Evolutionary conservation across 495 filamentous ascomycete genomes (phyloP), one percentile per base, ranked within the genome.

Genomic region (Penicillium subrubescens): DNA sequence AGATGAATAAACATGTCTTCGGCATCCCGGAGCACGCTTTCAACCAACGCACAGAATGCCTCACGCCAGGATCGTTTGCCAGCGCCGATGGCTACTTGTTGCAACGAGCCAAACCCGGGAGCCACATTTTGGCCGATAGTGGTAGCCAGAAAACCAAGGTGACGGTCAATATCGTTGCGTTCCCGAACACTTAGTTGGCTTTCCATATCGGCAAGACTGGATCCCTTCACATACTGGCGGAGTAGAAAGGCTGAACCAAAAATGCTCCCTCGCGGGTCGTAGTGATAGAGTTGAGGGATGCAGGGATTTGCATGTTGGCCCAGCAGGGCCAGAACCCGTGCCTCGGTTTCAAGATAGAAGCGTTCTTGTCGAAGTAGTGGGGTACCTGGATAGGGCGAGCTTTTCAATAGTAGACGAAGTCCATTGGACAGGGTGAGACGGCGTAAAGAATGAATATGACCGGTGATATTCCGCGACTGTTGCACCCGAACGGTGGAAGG

Each of bases 1-100:
- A 92, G 71, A 55, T 83, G 79, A 56, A 93, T 82, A 35, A 88
- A 80, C 75, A 87, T 86, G 60, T 92, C 90, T 67, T 93, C 90
- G 15, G 83, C 87, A 67, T 92, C 90, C 21, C 87, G 85, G 29
- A 92, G 77, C 15, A 86, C 74, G 5, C 82, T 75, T 65, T 92
- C 90, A 14, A 91, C 78, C 44, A 93, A 76, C 2, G 72, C 65
- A 27, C 81, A 73, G 64, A 92, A 91, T 1, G 84, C 83, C 43
- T 87, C 83, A 50, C 81, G 73, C 90, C 90, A 93, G 11, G 82
- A 84, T 8, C 61, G 63, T 53, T 78, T 84, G 5, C 87, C 87
- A 14, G 69, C 67, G 8, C 77, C 77, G 25, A 67, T 71, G 41
- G 80, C 79, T 19, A 86, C 83, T 57, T 83, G 77, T 41, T 79